Percentiles rank a stretch among this genome's conserved stretches.
Conservation (phyloP, 768 basidiomycete genomes). For the Russula sp. region DNA sequence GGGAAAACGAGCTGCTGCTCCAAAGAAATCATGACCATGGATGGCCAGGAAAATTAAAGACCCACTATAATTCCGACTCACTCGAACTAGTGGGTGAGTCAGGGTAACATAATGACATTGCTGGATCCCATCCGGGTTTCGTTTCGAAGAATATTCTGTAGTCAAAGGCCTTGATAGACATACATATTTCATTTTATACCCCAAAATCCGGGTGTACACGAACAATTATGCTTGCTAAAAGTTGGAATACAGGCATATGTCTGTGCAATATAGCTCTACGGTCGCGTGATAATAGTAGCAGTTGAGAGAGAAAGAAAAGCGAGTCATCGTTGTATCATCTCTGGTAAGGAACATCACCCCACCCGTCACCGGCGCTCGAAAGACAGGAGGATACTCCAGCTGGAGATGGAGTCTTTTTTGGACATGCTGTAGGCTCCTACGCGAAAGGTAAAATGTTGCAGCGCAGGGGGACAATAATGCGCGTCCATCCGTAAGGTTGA, state of each 20-base stretch:
- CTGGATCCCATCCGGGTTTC: background rate
- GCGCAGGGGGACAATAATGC: conserved; percentile 45
- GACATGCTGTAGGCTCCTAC: conserved; percentile 44
- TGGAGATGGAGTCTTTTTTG: conserved; percentile 35
- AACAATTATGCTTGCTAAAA: background rate
- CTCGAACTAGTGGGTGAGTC: background rate
- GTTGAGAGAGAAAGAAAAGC: background rate
- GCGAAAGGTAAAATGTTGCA: conserved; percentile 32
- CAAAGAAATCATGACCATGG: conserved; percentile 5
- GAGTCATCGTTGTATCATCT: conserved; percentile 34
- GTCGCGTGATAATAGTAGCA: background rate
- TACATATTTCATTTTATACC: background rate
- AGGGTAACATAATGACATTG: background rate
- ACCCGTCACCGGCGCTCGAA: conserved; percentile 31
- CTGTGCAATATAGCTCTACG: background rate
- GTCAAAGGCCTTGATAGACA: background rate
- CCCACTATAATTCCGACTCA: background rate
- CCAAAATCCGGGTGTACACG: background rate
- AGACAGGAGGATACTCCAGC: conserved; percentile 40
- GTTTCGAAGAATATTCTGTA: background rate
- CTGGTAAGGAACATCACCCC: conserved; percentile 43
- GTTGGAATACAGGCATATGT: background rate
- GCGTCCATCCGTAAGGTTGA: conserved; percentile 41
- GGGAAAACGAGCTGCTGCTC: conserved; percentile 34
- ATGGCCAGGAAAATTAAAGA: too few relatives aligned